Evolutionary conservation across 2,329 filamentous ascomycete genomes (phyloP), one percentile per base, ranked within the genome.

Genomic region (Penicillium freii): DNA sequence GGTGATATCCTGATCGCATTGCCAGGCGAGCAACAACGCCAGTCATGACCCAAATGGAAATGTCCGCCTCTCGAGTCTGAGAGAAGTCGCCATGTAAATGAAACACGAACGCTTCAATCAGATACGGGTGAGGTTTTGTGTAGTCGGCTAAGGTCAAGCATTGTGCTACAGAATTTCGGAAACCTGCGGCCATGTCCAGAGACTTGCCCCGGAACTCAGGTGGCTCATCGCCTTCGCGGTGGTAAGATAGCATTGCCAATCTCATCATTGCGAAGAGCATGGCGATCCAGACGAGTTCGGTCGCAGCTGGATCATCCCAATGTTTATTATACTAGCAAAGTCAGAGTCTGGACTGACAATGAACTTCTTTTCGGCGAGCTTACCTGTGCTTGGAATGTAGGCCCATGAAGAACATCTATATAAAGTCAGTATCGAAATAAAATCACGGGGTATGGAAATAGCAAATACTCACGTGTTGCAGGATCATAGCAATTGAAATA

Each of bases 401-500:
- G 92, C 0, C 87, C 87, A 68, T 95, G 91, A 50, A 94, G 84
- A 62, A 94, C 86, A 69, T 85, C 87, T 71, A 56, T 6, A 70
- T 5, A 13, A 8, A 27, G 23, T 47, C 33, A 55, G 17, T 19
- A 31, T 34, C 10, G 29, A 8, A 2, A 19, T 17, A 36, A 10
- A 7, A 31, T n/a, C 17, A 46, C 39, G 2, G 6, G 9, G 0
- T 9, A n/a, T 10, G 13, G 10, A 17, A 34, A 44, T 5, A 5
- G 8, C 8, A 5, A 15, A n/a, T 36, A 87, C 84, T 65, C 69
- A 80, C 78, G 82, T 50, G 84, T 82, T 29, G 82, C 81, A 15
- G 84, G 85, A 64, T 87, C 85, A 64, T 85, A 86, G 29, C 89
- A 93, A 71, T 93, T 93, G 79, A 97, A 97, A 71, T 95, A 99